Conservation (phyloP, 2,329 filamentous ascomycete species). For the Arthrobotrys musiformis region DNA sequence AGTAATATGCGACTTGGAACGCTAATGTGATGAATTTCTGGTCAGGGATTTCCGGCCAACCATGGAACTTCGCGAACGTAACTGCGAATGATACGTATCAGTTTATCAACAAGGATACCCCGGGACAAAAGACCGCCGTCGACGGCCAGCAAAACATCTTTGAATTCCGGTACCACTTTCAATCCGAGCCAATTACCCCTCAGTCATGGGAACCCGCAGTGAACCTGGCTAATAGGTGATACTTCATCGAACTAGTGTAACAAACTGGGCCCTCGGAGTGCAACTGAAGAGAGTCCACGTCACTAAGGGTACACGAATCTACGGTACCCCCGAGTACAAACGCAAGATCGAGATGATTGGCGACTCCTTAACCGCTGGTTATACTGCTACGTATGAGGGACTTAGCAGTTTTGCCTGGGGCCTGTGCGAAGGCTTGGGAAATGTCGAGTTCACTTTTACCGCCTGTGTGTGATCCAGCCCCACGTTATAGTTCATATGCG, state of each 20-base stretch:
- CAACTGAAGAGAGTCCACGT: conserved; percentile 69
- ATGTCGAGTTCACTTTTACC: conserved; percentile 70
- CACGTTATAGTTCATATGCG: too few relatives aligned
- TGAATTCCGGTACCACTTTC: conserved; percentile 40
- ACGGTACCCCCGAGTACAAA: conserved; percentile 63
- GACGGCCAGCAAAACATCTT: conserved; percentile 43
- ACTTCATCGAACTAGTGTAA: conserved; percentile 63
- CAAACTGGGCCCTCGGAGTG: conserved; percentile 72
- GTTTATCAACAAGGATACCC: conserved; percentile 62
- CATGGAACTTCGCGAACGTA: conserved; percentile 73
- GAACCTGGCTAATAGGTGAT: too few relatives aligned
- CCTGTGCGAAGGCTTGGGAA: conserved; percentile 69
- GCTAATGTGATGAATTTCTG: conserved; percentile 61
- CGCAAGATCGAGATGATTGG: conserved; percentile 65
- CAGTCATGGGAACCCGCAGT: not conserved
- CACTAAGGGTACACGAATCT: conserved; percentile 64
- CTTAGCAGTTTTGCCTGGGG: conserved; percentile 70
- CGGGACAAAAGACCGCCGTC: conserved; percentile 23
- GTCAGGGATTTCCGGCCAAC: conserved; percentile 64
- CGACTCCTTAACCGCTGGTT: conserved; percentile 68
- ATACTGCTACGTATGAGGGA: conserved; percentile 71
- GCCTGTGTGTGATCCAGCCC: conserved; percentile 67
- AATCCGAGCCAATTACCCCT: not conserved
- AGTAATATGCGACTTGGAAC: too few relatives aligned
- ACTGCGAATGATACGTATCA: conserved; percentile 70